Evolutionary conservation across 2,329 filamentous ascomycete species (phyloP), one percentile per base, ranked within the genome.

Genomic region (Aspergillus eucalypticola): DNA sequence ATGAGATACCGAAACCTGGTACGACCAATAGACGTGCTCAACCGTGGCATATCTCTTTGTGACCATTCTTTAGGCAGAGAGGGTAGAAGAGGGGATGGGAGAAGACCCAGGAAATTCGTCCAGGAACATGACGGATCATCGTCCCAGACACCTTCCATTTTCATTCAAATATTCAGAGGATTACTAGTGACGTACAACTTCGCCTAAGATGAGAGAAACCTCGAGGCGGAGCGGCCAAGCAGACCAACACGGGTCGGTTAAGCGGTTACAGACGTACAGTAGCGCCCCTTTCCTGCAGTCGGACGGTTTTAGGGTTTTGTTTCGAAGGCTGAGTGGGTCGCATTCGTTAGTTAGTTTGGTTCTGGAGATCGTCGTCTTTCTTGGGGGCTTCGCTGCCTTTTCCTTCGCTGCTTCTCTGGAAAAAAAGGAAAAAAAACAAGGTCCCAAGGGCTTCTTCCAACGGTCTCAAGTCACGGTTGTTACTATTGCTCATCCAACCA

Each of bases 351-450:
- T 35, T 13, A 13, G 11, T 55, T 44, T 41, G 39, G 53, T 3
- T 19, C 53, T 55, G 53, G 53, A 27, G 53, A 55, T 55, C 53
- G 53, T 55, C 17, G 53, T 21, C n/a, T 55, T 55, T 55, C 53
- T 46, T 55, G 39, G 53, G 46, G 53, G 53, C 53, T 55, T 55
- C 53, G 53, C 23, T 55, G 53, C 53, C 53, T 55, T 32, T 55
- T 44, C 53, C 27, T 13, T 55, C 19, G 29, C 35, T 55, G 39
- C 38, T 55, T 17, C 53, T 46, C 32, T 35, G 11, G 32, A 15
- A 35, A 6, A 13, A 35, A 41, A 17, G 15, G 13, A 8, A 39
- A 23, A n/a, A 23, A n/a, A 25, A 15, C n/a, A 10, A 15, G 6
- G 10, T 13, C 32, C 5, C n/a, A 17, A 21, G 21, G 15, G 13